Evolutionary conservation across 352 stramenopile species (phyloP), one percentile per base, ranked within the genome.

Genomic region (Globisporangium solare): DNA sequence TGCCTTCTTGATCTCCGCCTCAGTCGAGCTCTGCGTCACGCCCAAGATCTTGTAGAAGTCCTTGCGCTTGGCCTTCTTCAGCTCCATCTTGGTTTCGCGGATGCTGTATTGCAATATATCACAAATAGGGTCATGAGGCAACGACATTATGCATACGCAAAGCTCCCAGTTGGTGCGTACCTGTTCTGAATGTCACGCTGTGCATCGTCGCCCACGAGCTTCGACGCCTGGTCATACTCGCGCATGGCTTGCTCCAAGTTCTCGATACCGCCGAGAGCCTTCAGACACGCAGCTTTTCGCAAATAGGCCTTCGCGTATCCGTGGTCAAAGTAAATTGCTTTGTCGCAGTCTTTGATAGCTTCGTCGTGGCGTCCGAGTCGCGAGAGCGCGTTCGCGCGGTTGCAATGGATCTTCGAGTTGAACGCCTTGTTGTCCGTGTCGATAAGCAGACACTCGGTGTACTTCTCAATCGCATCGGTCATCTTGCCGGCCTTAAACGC

Each of bases 1-100:
- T 6, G 97, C 93, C 70, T 98, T 99, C 79, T 99, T 99, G 59
- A 99, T 99, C 64, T 99, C 94, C 2, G 74, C 76, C 35, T 97
- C 83, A 6, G 82, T 86, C 13, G 95, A 80, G 50, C 45, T 80
- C 67, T 90, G 84, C 13, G 72, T 52, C 20, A 94, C 93, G 51
- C 86, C 85, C 60, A 94, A 60, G 52, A 94, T 95, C 66, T 96
- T 95, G 78, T 99, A 99, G 45, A 97, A 98, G 71, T 99, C 88
- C 68, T 98, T 98, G 61, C 92, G 79, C 65, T 96, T 97, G n/a
- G 91, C 86, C 72, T 97, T 91, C 80, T 98, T 98, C 14, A 98
- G 69, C 54, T 97, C 85, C 53, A 93, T 61, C 65, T 98, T 95
- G 17, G 87, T 93, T 50, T 97, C 79, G 27, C 83, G 83, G 52